Evolutionary conservation across 371 early-diverging fungal genomes (phyloP).

Genomic region (Choanephora cucurbitarum): DNA sequence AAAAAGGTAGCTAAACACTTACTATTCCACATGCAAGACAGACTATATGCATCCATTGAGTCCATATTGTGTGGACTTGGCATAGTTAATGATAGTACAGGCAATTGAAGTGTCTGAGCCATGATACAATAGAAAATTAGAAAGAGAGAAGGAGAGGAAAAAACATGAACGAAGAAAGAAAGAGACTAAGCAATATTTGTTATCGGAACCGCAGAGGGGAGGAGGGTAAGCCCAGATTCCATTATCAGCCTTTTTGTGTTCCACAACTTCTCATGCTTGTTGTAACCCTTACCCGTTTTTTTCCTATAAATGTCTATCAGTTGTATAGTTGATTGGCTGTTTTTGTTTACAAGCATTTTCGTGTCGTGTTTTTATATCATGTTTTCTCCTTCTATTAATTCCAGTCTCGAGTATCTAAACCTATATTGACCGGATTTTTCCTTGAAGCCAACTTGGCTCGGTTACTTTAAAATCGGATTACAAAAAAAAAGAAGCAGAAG

Average conservation of each 20-base stretch:
- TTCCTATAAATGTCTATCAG: not conserved
- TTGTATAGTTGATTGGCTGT: too few species aligned
- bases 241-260: not conserved
- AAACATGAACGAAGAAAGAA: not conserved
- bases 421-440: too few species aligned
- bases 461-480: too few species aligned
- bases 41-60: constrained; percentile 36
- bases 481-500: too few species aligned
- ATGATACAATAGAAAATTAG: constrained; percentile 17
- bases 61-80: constrained; percentile 44
- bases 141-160: not conserved
- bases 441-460: too few species aligned
- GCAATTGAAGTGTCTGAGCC: constrained; percentile 41
- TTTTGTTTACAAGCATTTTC: too few species aligned
- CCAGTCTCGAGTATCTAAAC: too few species aligned
- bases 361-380: too few species aligned
- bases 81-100: constrained; percentile 46
- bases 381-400: too few species aligned
- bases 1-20: too few species aligned
- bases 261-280: not conserved
- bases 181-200: not conserved
- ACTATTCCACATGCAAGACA: constrained; percentile 56
- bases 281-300: not conserved
- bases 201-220: not conserved
- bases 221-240: not conserved